Base-by-base conservation (phyloP, 2,329 filamentous ascomycete species). In the Fusarium piperis region DNA sequence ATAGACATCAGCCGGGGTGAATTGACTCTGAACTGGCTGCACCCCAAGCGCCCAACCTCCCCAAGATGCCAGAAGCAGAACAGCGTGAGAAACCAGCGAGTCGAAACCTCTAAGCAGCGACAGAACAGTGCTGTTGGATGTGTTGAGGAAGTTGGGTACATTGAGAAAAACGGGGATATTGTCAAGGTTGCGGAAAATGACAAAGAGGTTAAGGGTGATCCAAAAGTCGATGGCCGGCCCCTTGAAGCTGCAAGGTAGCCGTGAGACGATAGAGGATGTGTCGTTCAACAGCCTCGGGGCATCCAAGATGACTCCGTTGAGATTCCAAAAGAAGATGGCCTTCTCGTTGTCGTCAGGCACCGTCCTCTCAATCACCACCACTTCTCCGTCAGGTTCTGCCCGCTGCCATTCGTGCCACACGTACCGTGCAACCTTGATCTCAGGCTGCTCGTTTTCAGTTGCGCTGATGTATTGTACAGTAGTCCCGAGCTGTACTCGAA, bases 261-360 rank as follows among this genome's bases (percentile, higher is more conserved):
- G 59, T 0, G 65, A 67, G 3, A 72, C 15, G 0, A 71, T 0
- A 1, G 53, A 55, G 1, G 59, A 33, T 1, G 48, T 0, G n/a
- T 59, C 61, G 4, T 3, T 36, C 2, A 75, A 3, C 3, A 73
- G 23, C 16, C 48, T 64, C 1, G 71, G 69, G 1, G 74, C 68
- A 11, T 76, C 51, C 20, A 85, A 71, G 15, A 84, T 77, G 4
- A 84, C 75, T 0, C 82, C 82, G 44, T 87, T 86, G 28, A 87
- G 62, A 57, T 86, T 86, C 78, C 84, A 83, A 68, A 87, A 87
- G 74, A 87, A 87, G 0, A 85, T 65, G 3, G 82, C 79, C 72
- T 87, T 87, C 12, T 79, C 72, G 0, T 83, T 80, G 59, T 87
- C 85, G 6, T 62, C 75, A 0, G 85, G 85, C 16, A 83, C 81